A percentile compares a stretch with the other conserved stretches of the same genome.
phyloP scores from a whole-genome alignment of 345 rosid genomes.

The Gossypium longicalyx region DNA sequence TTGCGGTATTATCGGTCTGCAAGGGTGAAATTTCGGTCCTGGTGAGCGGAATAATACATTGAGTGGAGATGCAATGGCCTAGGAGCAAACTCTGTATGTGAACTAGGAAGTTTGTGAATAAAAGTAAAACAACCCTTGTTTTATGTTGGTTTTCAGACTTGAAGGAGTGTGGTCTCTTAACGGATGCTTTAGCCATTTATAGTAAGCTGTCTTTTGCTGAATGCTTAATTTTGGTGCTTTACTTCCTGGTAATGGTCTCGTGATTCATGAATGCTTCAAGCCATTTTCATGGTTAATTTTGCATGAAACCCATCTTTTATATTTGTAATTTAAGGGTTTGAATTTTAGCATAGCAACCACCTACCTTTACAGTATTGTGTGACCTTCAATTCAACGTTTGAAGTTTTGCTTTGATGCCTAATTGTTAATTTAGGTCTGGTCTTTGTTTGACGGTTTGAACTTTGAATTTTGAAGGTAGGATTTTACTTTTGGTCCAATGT shows the following conservation, averaged over 20 bases:
- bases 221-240: not conserved
- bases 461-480: not conserved
- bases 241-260: not conserved
- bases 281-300: not conserved
- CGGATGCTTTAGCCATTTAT: not conserved
- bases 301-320: not conserved
- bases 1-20: conserved; percentile 63
- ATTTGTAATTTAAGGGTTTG: too few relatives aligned
- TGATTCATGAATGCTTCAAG: not conserved
- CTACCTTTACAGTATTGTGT: too few relatives aligned
- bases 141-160: not conserved
- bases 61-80: not conserved
- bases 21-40: conserved; percentile 31
- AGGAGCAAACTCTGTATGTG: conserved; percentile 3
- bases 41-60: not conserved
- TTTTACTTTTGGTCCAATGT: not conserved
- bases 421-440: not conserved
- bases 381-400: not conserved
- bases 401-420: not conserved
- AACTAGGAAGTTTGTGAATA: not conserved
- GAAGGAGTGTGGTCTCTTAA: not conserved
- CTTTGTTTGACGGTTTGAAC: not conserved
- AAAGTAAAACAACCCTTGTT: not conserved
- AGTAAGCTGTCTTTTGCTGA: conserved; percentile 13
- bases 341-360: too few relatives aligned